These are phyloP conservation scores for Epichloe amarillans DNA, from an alignment of 2,329 filamentous ascomycete genomes.

Conservation along the genomic window DNA sequence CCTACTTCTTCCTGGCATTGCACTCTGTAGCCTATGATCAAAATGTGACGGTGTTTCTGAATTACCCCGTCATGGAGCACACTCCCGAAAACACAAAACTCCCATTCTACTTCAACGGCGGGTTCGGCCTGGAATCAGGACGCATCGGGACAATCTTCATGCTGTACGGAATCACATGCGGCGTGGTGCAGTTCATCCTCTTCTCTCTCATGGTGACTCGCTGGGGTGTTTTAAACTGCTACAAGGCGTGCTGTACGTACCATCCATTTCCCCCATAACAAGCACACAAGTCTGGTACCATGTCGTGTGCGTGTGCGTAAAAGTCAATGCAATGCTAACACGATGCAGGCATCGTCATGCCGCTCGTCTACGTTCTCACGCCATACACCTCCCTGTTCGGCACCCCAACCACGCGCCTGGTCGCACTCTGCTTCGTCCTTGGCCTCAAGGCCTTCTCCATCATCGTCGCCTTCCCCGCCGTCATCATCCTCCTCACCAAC, in stretches of 20 bases:
- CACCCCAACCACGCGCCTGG: slow-evolving; percentile 34
- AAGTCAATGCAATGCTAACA: not conserved
- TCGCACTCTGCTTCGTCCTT: slow-evolving; percentile 54
- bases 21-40: slow-evolving; percentile 81
- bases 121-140: slow-evolving; percentile 60
- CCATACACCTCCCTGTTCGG: slow-evolving; percentile 63
- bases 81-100: slow-evolving; percentile 46
- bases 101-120: slow-evolving; percentile 72
- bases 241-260: slow-evolving; percentile 44
- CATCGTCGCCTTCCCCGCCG: slow-evolving; percentile 81
- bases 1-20: slow-evolving; percentile 70
- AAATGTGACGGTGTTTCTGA: slow-evolving; percentile 75
- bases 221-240: slow-evolving; percentile 63
- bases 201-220: slow-evolving; percentile 64
- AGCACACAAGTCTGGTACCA: not conserved
- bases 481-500: slow-evolving; percentile 83
- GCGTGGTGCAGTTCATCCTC: slow-evolving; percentile 71
- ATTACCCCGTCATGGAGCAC: slow-evolving; percentile 50
- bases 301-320: not conserved
- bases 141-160: slow-evolving; percentile 80
- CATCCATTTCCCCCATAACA: not conserved
- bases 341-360: slow-evolving; percentile 47
- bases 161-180: slow-evolving; percentile 64
- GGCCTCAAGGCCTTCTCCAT: slow-evolving; percentile 59
- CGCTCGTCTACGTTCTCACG: slow-evolving; percentile 65